Evolutionary conservation across 2,329 filamentous ascomycete genomes (phyloP).

Genomic region (Ramularia endophylla): DNA sequence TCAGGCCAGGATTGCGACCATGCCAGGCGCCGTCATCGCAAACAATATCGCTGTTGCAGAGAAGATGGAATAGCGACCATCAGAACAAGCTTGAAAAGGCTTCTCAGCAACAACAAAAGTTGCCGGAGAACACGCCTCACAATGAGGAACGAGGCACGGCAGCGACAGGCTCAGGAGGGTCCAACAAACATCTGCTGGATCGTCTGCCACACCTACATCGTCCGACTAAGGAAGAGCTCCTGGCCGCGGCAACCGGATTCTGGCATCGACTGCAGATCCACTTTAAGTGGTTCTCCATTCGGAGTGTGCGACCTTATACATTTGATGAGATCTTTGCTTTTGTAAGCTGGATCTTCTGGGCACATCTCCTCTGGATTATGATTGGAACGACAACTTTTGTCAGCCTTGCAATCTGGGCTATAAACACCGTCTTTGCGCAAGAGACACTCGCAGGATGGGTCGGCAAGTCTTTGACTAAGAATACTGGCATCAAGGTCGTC

Average conservation of each 20-base stretch:
- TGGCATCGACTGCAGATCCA: slow-evolving; percentile 84
- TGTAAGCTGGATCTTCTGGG: slow-evolving; percentile 88
- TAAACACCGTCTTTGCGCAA: slow-evolving; percentile 96
- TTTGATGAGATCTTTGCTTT: slow-evolving; percentile 94
- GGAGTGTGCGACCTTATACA: slow-evolving; percentile 90
- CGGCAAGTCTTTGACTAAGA: slow-evolving; percentile 91
- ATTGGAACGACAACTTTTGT: slow-evolving; percentile 97
- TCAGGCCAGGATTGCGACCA: slow-evolving; percentile 6
- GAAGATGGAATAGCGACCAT: slow-evolving; percentile 18
- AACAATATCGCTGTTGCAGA: slow-evolving; percentile 11
- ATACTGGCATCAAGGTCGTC: slow-evolving; percentile 85
- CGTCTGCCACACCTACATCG: slow-evolving; percentile 65
- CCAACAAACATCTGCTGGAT: slow-evolving; percentile 44
- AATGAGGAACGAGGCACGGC: slow-evolving; percentile 15
- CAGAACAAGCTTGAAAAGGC: slow-evolving; percentile 7
- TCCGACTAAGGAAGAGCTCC: slow-evolving; percentile 86
- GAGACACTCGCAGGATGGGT: slow-evolving; percentile 92
- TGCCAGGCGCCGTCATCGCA: slow-evolving; percentile 7
- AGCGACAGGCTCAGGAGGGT: slow-evolving; percentile 10
- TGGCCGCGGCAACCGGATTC: slow-evolving; percentile 87
- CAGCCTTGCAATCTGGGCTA: slow-evolving; percentile 79
- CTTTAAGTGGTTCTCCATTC: slow-evolving; percentile 97
- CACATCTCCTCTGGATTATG: slow-evolving; percentile 92
- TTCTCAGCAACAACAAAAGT: slow-evolving; percentile 13
- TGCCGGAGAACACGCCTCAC: slow-evolving; percentile 8